Percentiles rank a stretch among this genome's conserved stretches.
These are phyloP conservation scores for Cicer bijugum DNA, from an alignment of 306 rosid genomes.

Conservation along the genomic window DNA sequence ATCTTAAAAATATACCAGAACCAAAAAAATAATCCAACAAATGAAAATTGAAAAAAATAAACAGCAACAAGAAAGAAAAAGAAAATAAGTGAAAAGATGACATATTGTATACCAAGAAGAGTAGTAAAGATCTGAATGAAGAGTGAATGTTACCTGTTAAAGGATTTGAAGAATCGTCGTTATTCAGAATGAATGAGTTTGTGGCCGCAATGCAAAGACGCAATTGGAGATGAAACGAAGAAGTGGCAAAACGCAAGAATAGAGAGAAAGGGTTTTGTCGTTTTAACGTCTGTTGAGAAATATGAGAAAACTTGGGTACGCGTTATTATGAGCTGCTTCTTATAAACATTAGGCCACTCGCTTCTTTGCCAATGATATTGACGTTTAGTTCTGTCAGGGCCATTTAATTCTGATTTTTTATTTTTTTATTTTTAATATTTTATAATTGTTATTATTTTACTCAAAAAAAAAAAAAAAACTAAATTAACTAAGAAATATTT, in stretches of 20 bases:
- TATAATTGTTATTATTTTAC: too few relatives aligned
- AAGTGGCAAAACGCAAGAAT: background rate
- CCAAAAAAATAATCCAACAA: background rate
- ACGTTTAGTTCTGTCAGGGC: background rate
- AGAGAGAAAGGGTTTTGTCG: background rate
- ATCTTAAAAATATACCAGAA: background rate
- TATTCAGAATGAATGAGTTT: background rate
- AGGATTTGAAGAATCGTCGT: background rate
- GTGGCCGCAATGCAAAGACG: background rate
- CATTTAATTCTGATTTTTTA: background rate
- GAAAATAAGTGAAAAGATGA: background rate
- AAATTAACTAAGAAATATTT: too few relatives aligned
- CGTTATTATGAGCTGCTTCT: background rate
- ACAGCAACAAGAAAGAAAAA: background rate
- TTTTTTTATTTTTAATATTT: too few relatives aligned
- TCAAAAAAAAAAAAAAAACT: too few relatives aligned
- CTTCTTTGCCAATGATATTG: background rate
- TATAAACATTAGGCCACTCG: background rate
- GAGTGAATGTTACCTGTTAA: slow-evolving; percentile 17
- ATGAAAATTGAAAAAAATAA: background rate
- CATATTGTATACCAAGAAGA: background rate
- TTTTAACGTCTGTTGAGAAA: slow-evolving; percentile 15
- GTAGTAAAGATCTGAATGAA: background rate
- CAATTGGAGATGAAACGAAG: background rate
- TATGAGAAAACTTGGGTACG: background rate